Base-by-base conservation (phyloP, 106 monocot species). In the Agapanthus africanus region DNA sequence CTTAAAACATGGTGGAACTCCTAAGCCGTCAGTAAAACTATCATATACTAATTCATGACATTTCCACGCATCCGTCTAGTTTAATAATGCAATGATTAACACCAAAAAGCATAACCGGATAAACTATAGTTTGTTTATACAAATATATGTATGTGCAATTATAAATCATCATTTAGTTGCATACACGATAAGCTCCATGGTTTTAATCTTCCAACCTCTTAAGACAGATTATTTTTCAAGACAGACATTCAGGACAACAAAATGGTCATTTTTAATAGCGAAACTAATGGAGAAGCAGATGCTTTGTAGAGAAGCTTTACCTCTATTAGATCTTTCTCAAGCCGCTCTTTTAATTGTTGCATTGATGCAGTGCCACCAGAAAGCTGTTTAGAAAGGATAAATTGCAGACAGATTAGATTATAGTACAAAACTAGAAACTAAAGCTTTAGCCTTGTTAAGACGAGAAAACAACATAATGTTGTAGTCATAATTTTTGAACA, bases 301-400 rank as follows among this genome's bases (percentile, higher is more conserved):
- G 2, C 5, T 64, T 38, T 0, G 23, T 56, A 38, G 37, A 27
- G 7, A 52, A 63, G 61, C 3, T 59, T 23, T 86, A 95, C 95
- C 95, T 95, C 95, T 61, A 95, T 83, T 71, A 95, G 79, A 70
- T 95, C 95, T 69, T 95, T 95, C 67, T 95, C 95, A 52, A 95
- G 88, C 28, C 95, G 81, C 78, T 95, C 95, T 37, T 95, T 95
- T 59, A 95, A 69, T 73, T 95, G 95, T 73, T 88, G 91, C 81
- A 95, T 88, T 73, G 95, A 95, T 82, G 95, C 91, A 59, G 95
- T 88, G 42, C 95, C 91, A 65, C 95, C 95, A 71, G 95, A 79
- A 78, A 95, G 91, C 95, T 95, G 79, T 85, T 79, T 32, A 67
- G 32, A 36, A 56, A 66, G 41, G 42, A 66, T 44, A 44, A 27